Percentiles rank a stretch among this genome's conserved stretches.
These are phyloP conservation scores for Pseudomonodictys pantanalensis DNA, from an alignment of 495 filamentous ascomycete species.

Conservation along the genomic window DNA sequence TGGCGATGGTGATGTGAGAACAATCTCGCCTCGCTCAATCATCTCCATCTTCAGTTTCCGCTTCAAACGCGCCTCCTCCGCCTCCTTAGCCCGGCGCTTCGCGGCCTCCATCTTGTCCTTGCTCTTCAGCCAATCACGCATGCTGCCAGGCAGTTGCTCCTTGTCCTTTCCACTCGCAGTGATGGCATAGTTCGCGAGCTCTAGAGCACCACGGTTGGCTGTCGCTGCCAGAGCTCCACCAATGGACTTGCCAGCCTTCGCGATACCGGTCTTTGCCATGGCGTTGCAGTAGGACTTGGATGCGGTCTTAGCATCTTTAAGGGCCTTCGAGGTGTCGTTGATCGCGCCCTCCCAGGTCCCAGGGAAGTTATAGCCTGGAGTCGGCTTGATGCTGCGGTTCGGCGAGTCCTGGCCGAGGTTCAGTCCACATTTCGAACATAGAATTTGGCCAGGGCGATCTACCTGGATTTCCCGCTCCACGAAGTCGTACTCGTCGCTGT, in stretches of 20 bases:
- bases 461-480: not conserved
- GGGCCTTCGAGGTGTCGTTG: not conserved
- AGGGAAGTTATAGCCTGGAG: slow-evolving; percentile 1
- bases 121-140: not conserved
- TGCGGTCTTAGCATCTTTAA: not conserved
- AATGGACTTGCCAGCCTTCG: slow-evolving; percentile 4
- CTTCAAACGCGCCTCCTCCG: too few relatives aligned
- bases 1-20: too few relatives aligned
- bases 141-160: not conserved
- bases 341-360: slow-evolving; percentile 3
- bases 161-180: not conserved
- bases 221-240: slow-evolving; percentile 1
- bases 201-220: slow-evolving; percentile 5
- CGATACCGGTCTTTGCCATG: not conserved
- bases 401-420: not conserved
- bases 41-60: too few relatives aligned
- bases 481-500: not conserved
- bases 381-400: not conserved
- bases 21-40: too few relatives aligned
- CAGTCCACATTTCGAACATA: not conserved
- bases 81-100: too few relatives aligned
- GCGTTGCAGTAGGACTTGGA: not conserved
- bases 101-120: slow-evolving; percentile 9
- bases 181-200: not conserved
- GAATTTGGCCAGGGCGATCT: not conserved